Evolutionary conservation across 1,284 basidiomycete genomes (phyloP).

Genomic region (Coniferiporia weirii): DNA sequence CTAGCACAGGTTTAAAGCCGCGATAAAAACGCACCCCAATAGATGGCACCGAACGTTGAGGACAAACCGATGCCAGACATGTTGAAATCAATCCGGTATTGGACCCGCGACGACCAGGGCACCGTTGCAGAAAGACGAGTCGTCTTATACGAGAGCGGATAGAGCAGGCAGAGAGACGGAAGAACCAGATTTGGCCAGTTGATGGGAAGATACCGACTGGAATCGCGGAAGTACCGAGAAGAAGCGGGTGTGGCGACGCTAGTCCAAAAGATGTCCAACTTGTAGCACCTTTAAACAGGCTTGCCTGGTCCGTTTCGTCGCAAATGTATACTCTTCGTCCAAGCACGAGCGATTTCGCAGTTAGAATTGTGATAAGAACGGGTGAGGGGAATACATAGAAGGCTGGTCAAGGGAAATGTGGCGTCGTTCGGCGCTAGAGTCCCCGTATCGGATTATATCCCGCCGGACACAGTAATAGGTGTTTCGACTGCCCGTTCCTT

Average conservation of each 20-base stretch:
- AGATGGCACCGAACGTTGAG: slow-evolving; percentile 11
- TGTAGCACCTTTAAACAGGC: background rate
- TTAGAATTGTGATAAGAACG: background rate
- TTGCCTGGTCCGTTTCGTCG: background rate
- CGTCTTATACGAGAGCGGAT: background rate
- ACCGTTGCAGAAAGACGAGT: background rate
- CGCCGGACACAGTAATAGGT: background rate
- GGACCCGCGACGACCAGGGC: background rate
- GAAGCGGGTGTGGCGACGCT: background rate
- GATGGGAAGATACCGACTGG: background rate
- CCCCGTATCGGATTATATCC: background rate
- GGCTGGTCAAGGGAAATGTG: background rate
- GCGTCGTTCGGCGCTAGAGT: background rate
- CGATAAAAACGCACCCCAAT: slow-evolving; percentile 8
- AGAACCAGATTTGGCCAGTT: background rate
- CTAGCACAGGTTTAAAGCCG: background rate
- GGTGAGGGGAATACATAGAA: background rate
- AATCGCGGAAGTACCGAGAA: background rate
- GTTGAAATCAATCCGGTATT: background rate
- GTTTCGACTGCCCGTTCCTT: background rate
- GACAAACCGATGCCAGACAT: slow-evolving; percentile 6
- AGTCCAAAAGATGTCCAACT: background rate
- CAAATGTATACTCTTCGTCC: background rate
- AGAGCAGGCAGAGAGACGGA: background rate
- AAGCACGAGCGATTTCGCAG: background rate